Evolutionary conservation across 1,284 basidiomycete genomes (phyloP).

Genomic region (Entoloma clypeatum): DNA sequence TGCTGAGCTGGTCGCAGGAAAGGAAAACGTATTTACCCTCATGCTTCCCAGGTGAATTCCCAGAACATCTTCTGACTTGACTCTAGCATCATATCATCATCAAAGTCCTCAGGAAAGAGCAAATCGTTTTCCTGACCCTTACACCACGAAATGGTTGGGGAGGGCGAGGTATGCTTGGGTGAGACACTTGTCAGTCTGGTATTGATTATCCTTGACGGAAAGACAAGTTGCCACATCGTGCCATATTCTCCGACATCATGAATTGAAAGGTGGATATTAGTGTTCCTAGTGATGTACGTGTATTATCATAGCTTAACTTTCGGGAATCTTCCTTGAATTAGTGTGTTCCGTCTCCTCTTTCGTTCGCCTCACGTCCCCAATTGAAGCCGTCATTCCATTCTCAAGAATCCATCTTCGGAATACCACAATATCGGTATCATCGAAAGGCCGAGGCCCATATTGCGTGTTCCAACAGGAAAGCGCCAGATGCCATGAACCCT

Average conservation of each 20-base stretch:
- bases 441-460: slow-evolving; percentile 46
- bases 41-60: background rate
- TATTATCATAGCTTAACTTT: too few relatives aligned
- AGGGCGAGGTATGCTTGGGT: slow-evolving; percentile 82
- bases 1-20: slow-evolving; percentile 63
- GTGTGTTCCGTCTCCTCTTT: slow-evolving; percentile 24
- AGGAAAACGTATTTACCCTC: slow-evolving; percentile 62
- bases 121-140: slow-evolving; percentile 32
- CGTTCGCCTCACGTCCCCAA: slow-evolving; percentile 39
- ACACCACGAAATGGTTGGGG: slow-evolving; percentile 48
- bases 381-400: slow-evolving; percentile 39
- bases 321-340: too few relatives aligned
- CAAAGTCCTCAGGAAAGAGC: slow-evolving; percentile 36
- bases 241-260: slow-evolving; percentile 38
- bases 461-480: slow-evolving; percentile 63
- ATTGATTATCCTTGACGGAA: slow-evolving; percentile 6
- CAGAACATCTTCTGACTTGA: slow-evolving; percentile 2
- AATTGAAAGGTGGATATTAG: too few relatives aligned
- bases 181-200: slow-evolving; percentile 22
- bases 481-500: slow-evolving; percentile 46
- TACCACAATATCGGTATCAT: slow-evolving; percentile 45
- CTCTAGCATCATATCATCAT: slow-evolving; percentile 37
- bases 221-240: slow-evolving; percentile 68
- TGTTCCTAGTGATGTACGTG: too few relatives aligned
- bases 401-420: slow-evolving; percentile 58